Evolutionary conservation across 1,139 yeast genomes (phyloP).

Genomic region (Pichia sp.): DNA sequence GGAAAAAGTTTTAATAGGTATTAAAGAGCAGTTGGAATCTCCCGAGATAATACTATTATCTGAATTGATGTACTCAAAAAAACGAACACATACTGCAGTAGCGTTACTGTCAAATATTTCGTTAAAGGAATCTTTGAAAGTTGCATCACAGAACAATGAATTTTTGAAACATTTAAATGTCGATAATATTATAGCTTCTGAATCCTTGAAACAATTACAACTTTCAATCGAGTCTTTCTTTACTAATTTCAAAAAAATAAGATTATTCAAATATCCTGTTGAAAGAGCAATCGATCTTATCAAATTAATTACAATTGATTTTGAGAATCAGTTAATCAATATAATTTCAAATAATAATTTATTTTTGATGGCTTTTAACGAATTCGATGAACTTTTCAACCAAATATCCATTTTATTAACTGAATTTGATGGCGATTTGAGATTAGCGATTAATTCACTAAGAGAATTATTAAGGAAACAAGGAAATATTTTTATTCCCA

Average conservation of each 20-base stretch:
- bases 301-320: conserved; percentile 51
- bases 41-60: conserved; percentile 54
- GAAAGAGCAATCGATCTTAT: conserved; percentile 56
- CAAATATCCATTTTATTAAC: conserved; percentile 31
- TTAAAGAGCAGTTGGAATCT: conserved; percentile 53
- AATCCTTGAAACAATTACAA: conserved; percentile 40
- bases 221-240: conserved; percentile 37
- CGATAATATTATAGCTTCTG: conserved; percentile 46
- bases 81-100: conserved; percentile 73
- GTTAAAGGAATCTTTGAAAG: conserved; percentile 48
- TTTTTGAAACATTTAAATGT: conserved; percentile 69
- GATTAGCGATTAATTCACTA: conserved; percentile 52
- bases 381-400: conserved; percentile 29
- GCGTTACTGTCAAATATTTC: conserved; percentile 72
- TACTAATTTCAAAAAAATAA: conserved; percentile 56
- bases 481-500: conserved; percentile 63
- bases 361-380: conserved; percentile 32
- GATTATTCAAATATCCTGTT: conserved; percentile 60
- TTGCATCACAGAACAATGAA: conserved; percentile 50
- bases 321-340: conserved; percentile 32
- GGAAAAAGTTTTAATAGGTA: conserved; percentile 53
- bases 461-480: conserved; percentile 74
- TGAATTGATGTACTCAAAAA: conserved; percentile 59
- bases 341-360: conserved; percentile 27
- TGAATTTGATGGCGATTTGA: conserved; percentile 45